Evolutionary conservation across 1,284 basidiomycete genomes (phyloP), one percentile per base, ranked within the genome.

Genomic region (Thecaphora thlaspeos): DNA sequence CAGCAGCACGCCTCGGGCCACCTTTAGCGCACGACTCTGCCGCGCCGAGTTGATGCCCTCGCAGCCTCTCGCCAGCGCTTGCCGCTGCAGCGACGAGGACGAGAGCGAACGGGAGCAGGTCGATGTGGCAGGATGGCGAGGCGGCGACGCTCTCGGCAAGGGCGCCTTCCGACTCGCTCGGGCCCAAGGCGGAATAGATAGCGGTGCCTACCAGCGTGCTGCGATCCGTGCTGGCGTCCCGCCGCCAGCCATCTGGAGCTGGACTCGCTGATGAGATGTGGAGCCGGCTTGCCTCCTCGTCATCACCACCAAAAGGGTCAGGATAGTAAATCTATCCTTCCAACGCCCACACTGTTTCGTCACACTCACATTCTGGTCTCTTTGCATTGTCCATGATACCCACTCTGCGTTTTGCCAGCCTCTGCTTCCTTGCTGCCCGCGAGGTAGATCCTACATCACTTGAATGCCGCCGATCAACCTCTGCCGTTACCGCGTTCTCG

Each of bases 161-260:
- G 62, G 62, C 12, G 45, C 57, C 0, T 61, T 57, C 43, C 42
- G 62, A 15, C 15, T 57, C 18, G 62, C 62, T 15, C 53, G 61
- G 18, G 62, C 28, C 28, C 14, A 8, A 14, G 28, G 14, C 14
- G n/a, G n/a, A n/a, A 30, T 30, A 14, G 8, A 30, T 17, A 7
- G 15, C 15, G 32, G 10, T 34, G 32, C 32, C 32, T 7, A 34
- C 11, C 11, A 4, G 32, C 9, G 4, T 34, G 32, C 32, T 14
- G 32, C 15, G 7, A 8, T 11, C 4, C 32, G 32, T 14, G 12
- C 32, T 14, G 61, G 56, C 14, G 58, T 65, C 41, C 55, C 62
- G 9, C 55, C 62, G 2, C 62, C 62, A 3, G 62, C 60, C 36
- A 56, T 58, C 28, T 65, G 62, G 62, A 61, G 57, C 10, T 65